A percentile compares a stretch with the other conserved stretches of the same genome.
phyloP scores from a whole-genome alignment of 129 eudicot genomes.

The sunflower (Helianthus annuus) region DNA sequence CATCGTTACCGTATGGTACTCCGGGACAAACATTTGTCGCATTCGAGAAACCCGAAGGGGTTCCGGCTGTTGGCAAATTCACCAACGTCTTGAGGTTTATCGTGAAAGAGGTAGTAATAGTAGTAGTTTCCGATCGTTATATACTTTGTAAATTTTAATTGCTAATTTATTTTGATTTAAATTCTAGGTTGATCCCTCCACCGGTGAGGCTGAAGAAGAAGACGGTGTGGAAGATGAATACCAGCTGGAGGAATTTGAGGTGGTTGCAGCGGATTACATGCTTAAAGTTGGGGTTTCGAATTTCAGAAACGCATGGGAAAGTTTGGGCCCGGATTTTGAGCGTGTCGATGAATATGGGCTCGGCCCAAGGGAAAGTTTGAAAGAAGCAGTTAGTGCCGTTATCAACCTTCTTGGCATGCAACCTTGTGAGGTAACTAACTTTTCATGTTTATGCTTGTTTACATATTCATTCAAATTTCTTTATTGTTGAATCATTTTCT shows the following conservation, averaged over 20 bases:
- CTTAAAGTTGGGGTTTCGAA: slow-evolving; percentile 90
- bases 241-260: slow-evolving; percentile 88
- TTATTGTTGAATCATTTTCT: too few species aligned
- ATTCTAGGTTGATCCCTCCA: slow-evolving; percentile 84
- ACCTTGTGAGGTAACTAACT: slow-evolving; percentile 79
- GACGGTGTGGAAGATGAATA: slow-evolving; percentile 98
- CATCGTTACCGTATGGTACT: slow-evolving; percentile 77
- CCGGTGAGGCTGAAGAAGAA: slow-evolving; percentile 97
- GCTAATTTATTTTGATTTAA: not conserved
- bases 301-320: slow-evolving; percentile 96
- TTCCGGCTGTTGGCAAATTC: slow-evolving; percentile 26
- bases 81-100: slow-evolving; percentile 21
- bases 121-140: not conserved
- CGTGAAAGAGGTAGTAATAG: slow-evolving; percentile 72
- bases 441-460: not conserved
- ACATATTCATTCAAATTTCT: too few species aligned
- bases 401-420: slow-evolving; percentile 92
- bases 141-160: not conserved
- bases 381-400: slow-evolving; percentile 85
- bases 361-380: slow-evolving; percentile 89
- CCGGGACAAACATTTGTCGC: slow-evolving; percentile 60
- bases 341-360: slow-evolving; percentile 93
- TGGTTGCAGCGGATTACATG: slow-evolving; percentile 90
- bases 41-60: slow-evolving; percentile 42
- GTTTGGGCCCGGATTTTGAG: slow-evolving; percentile 75